These are phyloP conservation scores for Microdochium trichocladiopsis DNA, from an alignment of 2,329 filamentous ascomycete species.

Conservation along the genomic window DNA sequence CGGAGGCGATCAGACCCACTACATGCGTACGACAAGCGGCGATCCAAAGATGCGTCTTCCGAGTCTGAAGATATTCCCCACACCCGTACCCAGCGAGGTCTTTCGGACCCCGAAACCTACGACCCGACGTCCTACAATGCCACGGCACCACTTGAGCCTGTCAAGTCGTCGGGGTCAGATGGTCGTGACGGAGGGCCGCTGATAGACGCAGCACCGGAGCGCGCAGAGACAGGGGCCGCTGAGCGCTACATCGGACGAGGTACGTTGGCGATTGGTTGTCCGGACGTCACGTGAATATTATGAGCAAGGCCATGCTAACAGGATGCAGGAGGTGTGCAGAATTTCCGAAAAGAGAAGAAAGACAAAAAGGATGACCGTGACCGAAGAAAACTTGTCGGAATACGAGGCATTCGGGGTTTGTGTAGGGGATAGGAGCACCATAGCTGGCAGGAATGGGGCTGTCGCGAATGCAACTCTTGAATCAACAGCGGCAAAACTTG, in stretches of 20 bases:
- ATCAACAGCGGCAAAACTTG: too few species aligned
- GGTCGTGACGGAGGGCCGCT: not conserved
- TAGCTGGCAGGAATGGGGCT: too few species aligned
- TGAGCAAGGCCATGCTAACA: slow-evolving; percentile 26
- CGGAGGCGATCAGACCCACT: slow-evolving; percentile 8
- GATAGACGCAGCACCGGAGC: slow-evolving; percentile 2
- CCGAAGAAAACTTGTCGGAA: slow-evolving; percentile 10
- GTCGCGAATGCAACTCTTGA: too few species aligned
- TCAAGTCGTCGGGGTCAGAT: not conserved
- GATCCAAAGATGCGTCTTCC: slow-evolving; percentile 18
- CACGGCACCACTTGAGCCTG: slow-evolving; percentile 31
- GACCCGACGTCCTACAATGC: slow-evolving; percentile 35
- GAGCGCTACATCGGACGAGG: slow-evolving; percentile 40
- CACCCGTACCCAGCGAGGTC: slow-evolving; percentile 26
- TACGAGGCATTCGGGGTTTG: slow-evolving; percentile 35
- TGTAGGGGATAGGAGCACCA: slow-evolving; percentile 8
- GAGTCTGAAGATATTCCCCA: slow-evolving; percentile 29
- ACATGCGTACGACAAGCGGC: not conserved
- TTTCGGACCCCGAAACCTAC: slow-evolving; percentile 36
- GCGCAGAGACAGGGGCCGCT: slow-evolving; percentile 15
- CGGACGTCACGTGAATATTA: slow-evolving; percentile 43
- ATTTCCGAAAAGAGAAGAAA: too few species aligned
- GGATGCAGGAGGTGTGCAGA: too few species aligned
- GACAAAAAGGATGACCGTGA: too few species aligned
- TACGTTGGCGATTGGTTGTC: slow-evolving; percentile 19